These are phyloP conservation scores for Candida fluviatilis DNA, from an alignment of 805 yeast species.

Conservation along the genomic window DNA sequence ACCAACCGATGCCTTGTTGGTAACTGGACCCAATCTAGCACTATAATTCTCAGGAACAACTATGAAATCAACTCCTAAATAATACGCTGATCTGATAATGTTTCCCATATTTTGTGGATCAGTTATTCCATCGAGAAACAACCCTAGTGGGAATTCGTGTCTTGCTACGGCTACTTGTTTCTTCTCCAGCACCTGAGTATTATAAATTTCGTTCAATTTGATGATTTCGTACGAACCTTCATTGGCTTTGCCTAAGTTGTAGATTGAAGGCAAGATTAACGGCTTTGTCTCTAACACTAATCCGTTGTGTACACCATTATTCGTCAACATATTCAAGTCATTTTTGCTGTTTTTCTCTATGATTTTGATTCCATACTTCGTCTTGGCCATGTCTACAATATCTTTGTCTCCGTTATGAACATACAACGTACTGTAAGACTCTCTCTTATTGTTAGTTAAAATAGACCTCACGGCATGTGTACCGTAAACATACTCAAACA, in stretches of 20 bases:
- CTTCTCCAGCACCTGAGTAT: background rate
- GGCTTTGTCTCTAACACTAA: constrained; percentile 66
- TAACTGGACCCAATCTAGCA: constrained; percentile 73
- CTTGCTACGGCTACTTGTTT: constrained; percentile 8
- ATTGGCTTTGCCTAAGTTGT: constrained; percentile 22
- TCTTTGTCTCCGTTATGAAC: constrained; percentile 41
- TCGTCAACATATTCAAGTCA: constrained; percentile 56
- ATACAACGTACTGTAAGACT: constrained; percentile 47
- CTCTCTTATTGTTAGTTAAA: constrained; percentile 51
- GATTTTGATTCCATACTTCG: constrained; percentile 33
- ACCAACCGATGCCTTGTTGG: constrained; percentile 79
- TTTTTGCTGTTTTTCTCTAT: constrained; percentile 38
- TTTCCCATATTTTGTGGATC: constrained; percentile 92
- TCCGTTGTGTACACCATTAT: constrained; percentile 78
- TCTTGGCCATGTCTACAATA: constrained; percentile 45
- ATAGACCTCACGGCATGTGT: constrained; percentile 74
- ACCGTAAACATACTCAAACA: constrained; percentile 71
- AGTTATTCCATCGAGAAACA: constrained; percentile 72
- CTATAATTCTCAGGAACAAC: constrained; percentile 66
- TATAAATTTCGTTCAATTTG: constrained; percentile 1
- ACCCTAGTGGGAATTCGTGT: constrained; percentile 54
- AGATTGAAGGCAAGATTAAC: constrained; percentile 30
- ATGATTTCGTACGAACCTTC: constrained; percentile 13
- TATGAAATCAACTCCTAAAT: constrained; percentile 77
- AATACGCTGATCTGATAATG: constrained; percentile 73